A percentile compares a stretch with the other conserved stretches of the same genome.
Conservation (phyloP, 306 rosid species). For the Pyrus communis region DNA sequence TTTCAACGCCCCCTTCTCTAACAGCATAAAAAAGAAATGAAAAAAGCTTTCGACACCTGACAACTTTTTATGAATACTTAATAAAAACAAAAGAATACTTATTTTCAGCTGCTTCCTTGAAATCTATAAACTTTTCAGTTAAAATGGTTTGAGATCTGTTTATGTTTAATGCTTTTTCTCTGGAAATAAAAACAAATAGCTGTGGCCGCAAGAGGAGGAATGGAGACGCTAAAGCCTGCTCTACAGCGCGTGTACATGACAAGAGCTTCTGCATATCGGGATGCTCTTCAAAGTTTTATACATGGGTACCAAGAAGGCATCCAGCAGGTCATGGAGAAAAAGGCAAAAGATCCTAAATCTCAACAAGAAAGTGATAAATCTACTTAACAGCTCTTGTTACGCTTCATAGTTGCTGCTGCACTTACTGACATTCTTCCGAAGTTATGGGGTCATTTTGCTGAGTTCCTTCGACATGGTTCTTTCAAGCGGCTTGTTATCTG, state of each 20-base stretch:
- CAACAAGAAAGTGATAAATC: conserved; percentile 13
- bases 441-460: too few species aligned
- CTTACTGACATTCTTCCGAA: background rate
- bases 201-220: conserved; percentile 72
- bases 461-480: background rate
- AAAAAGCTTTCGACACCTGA: too few species aligned
- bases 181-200: conserved; percentile 38
- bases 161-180: conserved; percentile 4
- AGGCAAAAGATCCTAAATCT: conserved; percentile 27
- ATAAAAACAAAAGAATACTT: background rate
- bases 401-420: background rate
- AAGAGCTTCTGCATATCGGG: conserved; percentile 66
- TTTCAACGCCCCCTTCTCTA: background rate
- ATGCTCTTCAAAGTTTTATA: conserved; percentile 80
- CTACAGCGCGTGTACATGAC: conserved; percentile 83
- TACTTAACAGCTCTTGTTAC: background rate
- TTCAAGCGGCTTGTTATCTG: background rate
- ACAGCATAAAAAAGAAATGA: too few species aligned
- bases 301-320: conserved; percentile 65
- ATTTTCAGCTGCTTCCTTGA: background rate
- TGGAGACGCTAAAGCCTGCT: conserved; percentile 76
- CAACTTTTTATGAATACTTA: too few species aligned
- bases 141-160: background rate
- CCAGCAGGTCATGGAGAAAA: conserved; percentile 61
- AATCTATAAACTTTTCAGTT: background rate